Evolutionary conservation across 768 basidiomycete species (phyloP), one percentile per base, ranked within the genome.

Genomic region (Tricholoma flavovirens): DNA sequence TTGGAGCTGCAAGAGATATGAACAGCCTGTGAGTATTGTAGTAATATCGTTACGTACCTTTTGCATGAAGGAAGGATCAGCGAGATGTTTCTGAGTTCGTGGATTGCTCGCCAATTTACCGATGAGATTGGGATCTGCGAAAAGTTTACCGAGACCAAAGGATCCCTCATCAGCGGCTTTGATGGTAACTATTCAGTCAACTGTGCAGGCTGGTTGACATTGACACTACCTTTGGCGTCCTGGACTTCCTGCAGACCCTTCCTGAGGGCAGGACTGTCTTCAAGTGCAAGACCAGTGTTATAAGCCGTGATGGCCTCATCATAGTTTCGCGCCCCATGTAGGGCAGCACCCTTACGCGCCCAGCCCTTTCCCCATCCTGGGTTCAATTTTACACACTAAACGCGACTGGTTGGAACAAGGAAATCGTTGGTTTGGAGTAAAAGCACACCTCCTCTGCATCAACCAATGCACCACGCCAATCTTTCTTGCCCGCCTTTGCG

Each of bases 161-260:
- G 63, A 54, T 32, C 86, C 87, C 56, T 32, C 40, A 9, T 62
- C 64, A 42, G 59, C 61, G 19, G 58, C 61, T 58, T 48, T 26
- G 22, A 17, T 24, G 17, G 42, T 11, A 48, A 49, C 5, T n/a
- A n/a, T n/a, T 49, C 15, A 49, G n/a, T 49, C n/a, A 15, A 49
- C 2, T 17, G 3, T n/a, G 32, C 12, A 36, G 3, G 15, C 55
- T 17, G 56, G 48, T 19, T 30, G 43, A 48, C 24, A 30, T 5
- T n/a, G 33, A 2, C 15, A 14, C 45, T 21, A 86, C 93, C 83
- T 77, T 92, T 83, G 0, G 93, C 94, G 57, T 89, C 85, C 63
- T 85, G 76, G 42, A 97, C 95, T 60, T 96, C 93, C 57, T 91
- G 84, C 54, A 96, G 75, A 32, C 95, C 95, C 68, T 93, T 95